Base-by-base conservation (phyloP, 225 moss, liverwort and hornwort genomes). In the Rhytidiadelphus loreus region DNA sequence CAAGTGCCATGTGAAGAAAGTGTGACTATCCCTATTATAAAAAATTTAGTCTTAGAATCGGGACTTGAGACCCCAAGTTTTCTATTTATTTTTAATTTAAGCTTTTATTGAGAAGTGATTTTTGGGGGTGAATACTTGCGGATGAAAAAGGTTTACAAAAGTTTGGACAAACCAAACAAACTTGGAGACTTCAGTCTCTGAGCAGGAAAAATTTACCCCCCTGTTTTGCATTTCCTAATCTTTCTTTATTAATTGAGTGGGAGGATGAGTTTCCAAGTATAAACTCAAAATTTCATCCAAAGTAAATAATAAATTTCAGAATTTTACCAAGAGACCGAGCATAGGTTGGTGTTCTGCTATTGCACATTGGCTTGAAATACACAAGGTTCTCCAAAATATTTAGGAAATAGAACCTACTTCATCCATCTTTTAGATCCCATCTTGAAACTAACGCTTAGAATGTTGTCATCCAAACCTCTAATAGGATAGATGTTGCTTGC, bases 371-470 rank as follows among this genome's bases (percentile, higher is more conserved):
- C 4, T 66, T n/a, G 21, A 22, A 66, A 66, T 22, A 21, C 12
- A 21, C 5, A n/a, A 66, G n/a, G 1, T 21, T 37, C 2, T 21
- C 0, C 21, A 37, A 37, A 66, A 12, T 37, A 66, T 12, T 21
- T 0, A 37, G 0, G 4, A 66, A 37, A 66, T 21, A 21, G 4
- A 66, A 9, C 4, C 6, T 66, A 21, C 1, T 22, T 37, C 12
- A n/a, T n/a, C n/a, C n/a, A 68, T 6, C 7, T 1, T 35, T 35
- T 70, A 13, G 25, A 3, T 2, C 5, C 5, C 0, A 0, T 68
- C 22, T 0, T 15, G 3, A 3, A 41, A 41, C 12, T 41, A 25
- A 70, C 0, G 0, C 3, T 0, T 41, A 0, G 1, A 25, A 41
- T 70, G 8, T 70, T 41, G 8, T 41, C 13, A 70, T 13, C 1